Conservation (phyloP, 371 early-diverging fungal genomes). For the Dinochytrium kinnereticum region DNA sequence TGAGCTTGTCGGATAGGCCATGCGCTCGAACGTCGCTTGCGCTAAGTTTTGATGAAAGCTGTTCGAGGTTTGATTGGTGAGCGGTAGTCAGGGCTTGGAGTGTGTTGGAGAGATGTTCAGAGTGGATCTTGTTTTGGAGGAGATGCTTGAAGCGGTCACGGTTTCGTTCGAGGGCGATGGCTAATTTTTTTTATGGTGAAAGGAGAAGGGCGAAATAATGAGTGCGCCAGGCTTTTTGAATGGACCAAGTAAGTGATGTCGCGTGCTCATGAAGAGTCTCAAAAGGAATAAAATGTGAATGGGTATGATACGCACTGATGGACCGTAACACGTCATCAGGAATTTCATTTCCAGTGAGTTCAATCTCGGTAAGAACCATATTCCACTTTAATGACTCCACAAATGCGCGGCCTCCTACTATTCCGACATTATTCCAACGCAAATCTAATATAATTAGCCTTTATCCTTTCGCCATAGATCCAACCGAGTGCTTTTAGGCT, state of each 20-base stretch:
- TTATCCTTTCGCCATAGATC: background rate
- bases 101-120: slow-evolving; percentile 40
- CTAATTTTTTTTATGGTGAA: slow-evolving; percentile 10
- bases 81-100: slow-evolving; percentile 40
- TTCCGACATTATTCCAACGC: slow-evolving; percentile 60
- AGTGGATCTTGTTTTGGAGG: slow-evolving; percentile 32
- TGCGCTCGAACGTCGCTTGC: slow-evolving; percentile 22
- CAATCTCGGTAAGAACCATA: slow-evolving; percentile 41
- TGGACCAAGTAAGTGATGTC: too few species aligned
- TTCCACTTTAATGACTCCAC: slow-evolving; percentile 55
- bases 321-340: slow-evolving; percentile 49
- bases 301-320: slow-evolving; percentile 29
- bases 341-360: slow-evolving; percentile 56
- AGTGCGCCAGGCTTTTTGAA: too few species aligned
- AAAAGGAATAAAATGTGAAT: too few species aligned
- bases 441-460: slow-evolving; percentile 40
- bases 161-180: slow-evolving; percentile 41
- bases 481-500: slow-evolving; percentile 44
- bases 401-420: slow-evolving; percentile 56
- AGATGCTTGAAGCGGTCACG: slow-evolving; percentile 29
- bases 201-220: background rate
- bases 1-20: slow-evolving; percentile 37
- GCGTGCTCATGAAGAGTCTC: background rate
- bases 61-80: slow-evolving; percentile 41
- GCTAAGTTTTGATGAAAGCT: slow-evolving; percentile 35